Percentiles rank a stretch among this genome's conserved stretches.
phyloP scores from a whole-genome alignment of 305 asterid species.

The Fraxinus xanthoxyloides region DNA sequence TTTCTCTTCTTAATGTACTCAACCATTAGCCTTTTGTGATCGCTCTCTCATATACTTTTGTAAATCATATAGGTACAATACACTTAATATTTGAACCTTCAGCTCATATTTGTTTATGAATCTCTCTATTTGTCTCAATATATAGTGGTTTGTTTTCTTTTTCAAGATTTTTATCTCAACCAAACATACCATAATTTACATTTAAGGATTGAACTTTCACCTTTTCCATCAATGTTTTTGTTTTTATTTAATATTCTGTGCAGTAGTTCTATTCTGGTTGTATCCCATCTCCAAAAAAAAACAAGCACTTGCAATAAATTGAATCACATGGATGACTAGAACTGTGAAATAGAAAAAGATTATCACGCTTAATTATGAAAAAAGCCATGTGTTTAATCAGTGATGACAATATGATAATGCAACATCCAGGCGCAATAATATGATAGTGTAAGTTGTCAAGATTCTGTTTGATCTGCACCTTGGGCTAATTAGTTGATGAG shows the following conservation, averaged over 20 bases:
- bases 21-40: conserved; percentile 7
- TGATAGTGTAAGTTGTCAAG: neutral
- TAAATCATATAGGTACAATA: conserved; percentile 3
- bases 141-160: neutral
- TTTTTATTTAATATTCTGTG: neutral
- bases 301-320: neutral
- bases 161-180: neutral
- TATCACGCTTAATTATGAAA: neutral
- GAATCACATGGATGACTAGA: neutral
- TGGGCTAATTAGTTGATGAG: neutral
- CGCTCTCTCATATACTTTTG: neutral
- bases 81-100: neutral
- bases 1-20: conserved; percentile 12
- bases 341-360: neutral
- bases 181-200: neutral
- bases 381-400: neutral
- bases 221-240: neutral
- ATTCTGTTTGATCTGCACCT: neutral
- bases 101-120: neutral
- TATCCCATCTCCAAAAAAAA: neutral
- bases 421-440: neutral
- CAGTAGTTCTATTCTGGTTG: neutral
- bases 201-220: neutral
- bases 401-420: neutral
- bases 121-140: neutral